Evolutionary conservation across 164 flowering plant species (phyloP).

Genomic region (Protea cynaroides): DNA sequence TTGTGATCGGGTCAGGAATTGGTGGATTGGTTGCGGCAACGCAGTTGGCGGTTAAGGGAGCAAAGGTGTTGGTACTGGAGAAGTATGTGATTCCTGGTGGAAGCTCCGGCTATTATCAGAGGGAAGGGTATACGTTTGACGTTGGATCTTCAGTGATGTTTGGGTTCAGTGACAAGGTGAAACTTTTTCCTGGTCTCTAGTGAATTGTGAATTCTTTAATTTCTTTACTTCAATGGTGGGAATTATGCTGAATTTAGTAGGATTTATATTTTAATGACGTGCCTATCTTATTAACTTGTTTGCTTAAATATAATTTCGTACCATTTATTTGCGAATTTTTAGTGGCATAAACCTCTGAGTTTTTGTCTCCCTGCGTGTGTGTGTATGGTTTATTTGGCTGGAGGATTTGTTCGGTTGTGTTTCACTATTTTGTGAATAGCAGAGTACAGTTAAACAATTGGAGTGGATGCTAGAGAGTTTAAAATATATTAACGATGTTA

Average conservation of each 20-base stretch:
- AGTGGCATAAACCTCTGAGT: too few species aligned
- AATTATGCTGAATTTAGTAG: not conserved
- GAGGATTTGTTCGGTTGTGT: too few species aligned
- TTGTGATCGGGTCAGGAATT: slow-evolving; percentile 96
- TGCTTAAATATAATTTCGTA: too few species aligned
- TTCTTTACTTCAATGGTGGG: not conserved
- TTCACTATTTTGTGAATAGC: too few species aligned
- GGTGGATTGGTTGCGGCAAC: slow-evolving; percentile 97
- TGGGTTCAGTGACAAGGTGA: slow-evolving; percentile 95
- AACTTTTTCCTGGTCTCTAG: not conserved
- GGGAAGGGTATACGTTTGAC: slow-evolving; percentile 88
- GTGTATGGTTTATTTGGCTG: too few species aligned
- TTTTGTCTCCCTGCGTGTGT: too few species aligned
- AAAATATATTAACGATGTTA: too few species aligned
- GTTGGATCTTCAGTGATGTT: slow-evolving; percentile 99
- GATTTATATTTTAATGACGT: not conserved
- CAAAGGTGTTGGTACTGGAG: slow-evolving; percentile 85
- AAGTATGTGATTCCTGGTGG: slow-evolving; percentile 99
- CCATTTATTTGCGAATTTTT: too few species aligned
- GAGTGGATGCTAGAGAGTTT: too few species aligned
- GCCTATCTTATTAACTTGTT: too few species aligned
- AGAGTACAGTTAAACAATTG: too few species aligned
- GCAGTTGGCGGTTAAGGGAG: slow-evolving; percentile 92
- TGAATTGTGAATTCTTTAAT: not conserved
- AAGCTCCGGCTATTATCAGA: slow-evolving; percentile 84